phyloP scores from a whole-genome alignment of 2,329 filamentous ascomycete genomes.

The Colletotrichum noveboracense region DNA sequence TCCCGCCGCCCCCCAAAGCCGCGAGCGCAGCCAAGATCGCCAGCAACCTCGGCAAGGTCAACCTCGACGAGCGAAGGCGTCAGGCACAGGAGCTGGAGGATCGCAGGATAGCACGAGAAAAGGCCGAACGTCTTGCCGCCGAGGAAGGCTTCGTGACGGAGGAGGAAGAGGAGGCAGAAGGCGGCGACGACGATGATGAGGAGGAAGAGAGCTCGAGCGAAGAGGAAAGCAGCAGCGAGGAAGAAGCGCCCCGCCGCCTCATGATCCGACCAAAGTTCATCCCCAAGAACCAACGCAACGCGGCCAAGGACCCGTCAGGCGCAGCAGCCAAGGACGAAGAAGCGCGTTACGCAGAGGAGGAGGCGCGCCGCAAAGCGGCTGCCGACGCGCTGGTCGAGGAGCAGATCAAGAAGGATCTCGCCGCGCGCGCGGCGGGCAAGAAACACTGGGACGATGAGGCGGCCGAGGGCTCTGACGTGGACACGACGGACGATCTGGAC shows the following conservation, averaged over 20 bases:
- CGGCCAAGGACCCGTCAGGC: constrained; percentile 28
- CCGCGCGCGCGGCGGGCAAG: constrained; percentile 75
- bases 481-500: constrained; percentile 88
- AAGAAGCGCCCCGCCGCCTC: constrained; percentile 59
- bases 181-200: constrained; percentile 40
- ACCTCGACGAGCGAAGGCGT: constrained; percentile 53
- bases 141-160: constrained; percentile 71
- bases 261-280: constrained; percentile 71
- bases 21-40: constrained; percentile 62
- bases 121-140: constrained; percentile 55
- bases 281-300: constrained; percentile 60
- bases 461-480: constrained; percentile 70
- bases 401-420: constrained; percentile 82
- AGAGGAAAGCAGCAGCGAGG: constrained; percentile 57
- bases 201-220: constrained; percentile 37
- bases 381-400: constrained; percentile 85
- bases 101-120: constrained; percentile 51
- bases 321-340: constrained; percentile 36
- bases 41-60: constrained; percentile 56
- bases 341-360: constrained; percentile 56
- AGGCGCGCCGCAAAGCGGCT: constrained; percentile 70
- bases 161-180: constrained; percentile 51
- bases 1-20: constrained; percentile 62
- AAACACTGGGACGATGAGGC: constrained; percentile 85
- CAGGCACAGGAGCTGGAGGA: constrained; percentile 53